These are phyloP conservation scores for Scleroderma citrinum DNA, from an alignment of 768 basidiomycete species.

Conservation along the genomic window DNA sequence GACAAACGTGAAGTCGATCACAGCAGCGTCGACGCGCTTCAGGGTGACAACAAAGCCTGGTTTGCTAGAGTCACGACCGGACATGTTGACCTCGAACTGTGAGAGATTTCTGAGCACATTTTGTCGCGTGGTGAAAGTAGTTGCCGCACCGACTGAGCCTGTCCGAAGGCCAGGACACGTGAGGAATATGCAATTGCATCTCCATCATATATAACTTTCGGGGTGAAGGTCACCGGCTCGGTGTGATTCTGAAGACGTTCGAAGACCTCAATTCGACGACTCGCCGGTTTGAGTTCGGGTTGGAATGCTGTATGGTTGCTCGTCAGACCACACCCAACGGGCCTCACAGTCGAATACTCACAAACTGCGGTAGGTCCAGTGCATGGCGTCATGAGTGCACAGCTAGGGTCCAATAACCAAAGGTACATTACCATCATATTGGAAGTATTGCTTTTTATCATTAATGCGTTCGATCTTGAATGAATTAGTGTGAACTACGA, in stretches of 20 bases:
- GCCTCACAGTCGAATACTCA: constrained; percentile 13
- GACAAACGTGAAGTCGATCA: constrained; percentile 34
- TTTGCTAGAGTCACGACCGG: constrained; percentile 15
- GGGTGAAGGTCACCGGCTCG: constrained; percentile 32
- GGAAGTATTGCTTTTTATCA: constrained; percentile 14
- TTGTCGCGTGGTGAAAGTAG: neutral
- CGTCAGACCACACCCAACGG: no score
- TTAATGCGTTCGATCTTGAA: constrained; percentile 28
- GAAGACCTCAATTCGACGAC: constrained; percentile 25
- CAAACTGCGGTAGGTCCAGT: constrained; percentile 16
- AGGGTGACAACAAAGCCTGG: constrained; percentile 31
- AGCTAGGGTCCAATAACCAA: constrained; percentile 4
- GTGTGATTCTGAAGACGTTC: constrained; percentile 34
- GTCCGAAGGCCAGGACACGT: constrained; percentile 24
- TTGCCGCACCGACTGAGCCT: constrained; percentile 24
- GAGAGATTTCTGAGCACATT: neutral
- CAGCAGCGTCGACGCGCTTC: constrained; percentile 33
- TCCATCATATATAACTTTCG: constrained; percentile 43
- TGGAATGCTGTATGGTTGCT: constrained; percentile 15
- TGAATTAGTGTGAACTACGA: constrained; percentile 29
- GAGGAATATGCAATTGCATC: constrained; percentile 37
- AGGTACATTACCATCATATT: constrained; percentile 27
- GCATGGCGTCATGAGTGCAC: neutral
- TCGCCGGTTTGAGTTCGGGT: constrained; percentile 3
- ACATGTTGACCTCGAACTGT: constrained; percentile 34